phyloP scores from a whole-genome alignment of 768 basidiomycete genomes.

The Pleurotus sapidus region DNA sequence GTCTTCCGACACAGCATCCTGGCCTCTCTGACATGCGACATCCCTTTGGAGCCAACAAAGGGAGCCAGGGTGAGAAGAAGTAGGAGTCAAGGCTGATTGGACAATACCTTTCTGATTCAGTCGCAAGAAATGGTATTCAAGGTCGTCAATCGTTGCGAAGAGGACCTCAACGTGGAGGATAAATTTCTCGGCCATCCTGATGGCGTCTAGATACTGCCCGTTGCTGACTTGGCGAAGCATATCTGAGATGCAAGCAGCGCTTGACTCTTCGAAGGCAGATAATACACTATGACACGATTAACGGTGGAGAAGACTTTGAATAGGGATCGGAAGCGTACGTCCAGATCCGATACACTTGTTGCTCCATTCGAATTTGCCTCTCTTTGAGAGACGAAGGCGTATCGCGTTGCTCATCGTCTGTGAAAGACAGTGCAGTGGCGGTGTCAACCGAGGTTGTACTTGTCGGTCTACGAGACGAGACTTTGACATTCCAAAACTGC shows the following conservation, averaged over 20 bases:
- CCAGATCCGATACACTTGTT: conserved; percentile 98
- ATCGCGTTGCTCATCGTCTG: conserved; percentile 80
- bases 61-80: not conserved
- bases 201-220: conserved; percentile 93
- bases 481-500: conserved; percentile 99
- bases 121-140: conserved; percentile 82
- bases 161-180: conserved; percentile 97
- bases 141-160: conserved; percentile 95
- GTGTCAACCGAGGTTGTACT: conserved; percentile 53
- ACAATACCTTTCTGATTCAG: conserved; percentile 81
- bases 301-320: conserved; percentile 7
- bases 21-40: conserved; percentile 98
- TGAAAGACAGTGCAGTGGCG: conserved; percentile 50
- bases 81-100: not conserved
- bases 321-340: conserved; percentile 60
- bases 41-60: conserved; percentile 48
- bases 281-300: conserved; percentile 57
- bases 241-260: conserved; percentile 97
- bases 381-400: conserved; percentile 78
- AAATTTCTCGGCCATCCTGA: conserved; percentile 98
- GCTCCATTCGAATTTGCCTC: conserved; percentile 92
- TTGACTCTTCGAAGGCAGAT: conserved; percentile 98
- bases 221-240: conserved; percentile 98
- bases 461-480: conserved; percentile 70
- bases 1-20: conserved; percentile 99